These are phyloP conservation scores for Emydomyces testavorans DNA, from an alignment of 2,329 filamentous ascomycete genomes.

Conservation along the genomic window DNA sequence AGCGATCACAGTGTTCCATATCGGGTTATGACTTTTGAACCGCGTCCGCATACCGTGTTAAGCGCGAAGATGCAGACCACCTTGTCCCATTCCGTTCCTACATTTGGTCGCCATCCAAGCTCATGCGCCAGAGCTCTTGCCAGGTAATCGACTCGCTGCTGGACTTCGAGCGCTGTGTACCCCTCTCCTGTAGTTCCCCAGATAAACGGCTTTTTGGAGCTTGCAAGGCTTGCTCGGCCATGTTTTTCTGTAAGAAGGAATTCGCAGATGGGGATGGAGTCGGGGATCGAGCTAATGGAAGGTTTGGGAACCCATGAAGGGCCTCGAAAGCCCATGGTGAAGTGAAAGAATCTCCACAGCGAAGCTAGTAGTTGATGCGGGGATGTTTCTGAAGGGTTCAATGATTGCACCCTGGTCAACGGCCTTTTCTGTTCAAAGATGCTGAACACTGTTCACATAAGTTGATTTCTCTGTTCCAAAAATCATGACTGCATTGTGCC, in stretches of 20 bases:
- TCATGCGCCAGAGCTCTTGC: slow-evolving; percentile 52
- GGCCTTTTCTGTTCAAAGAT: too few species aligned
- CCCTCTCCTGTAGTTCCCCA: slow-evolving; percentile 57
- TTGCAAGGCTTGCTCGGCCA: slow-evolving; percentile 49
- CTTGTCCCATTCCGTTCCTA: slow-evolving; percentile 60
- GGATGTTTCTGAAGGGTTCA: background rate
- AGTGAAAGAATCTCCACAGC: too few species aligned
- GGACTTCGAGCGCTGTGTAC: slow-evolving; percentile 47
- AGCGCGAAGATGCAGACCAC: slow-evolving; percentile 57
- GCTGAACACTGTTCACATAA: too few species aligned
- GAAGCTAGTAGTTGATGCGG: too few species aligned
- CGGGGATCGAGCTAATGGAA: slow-evolving; percentile 45
- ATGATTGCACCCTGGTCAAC: too few species aligned
- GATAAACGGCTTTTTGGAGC: slow-evolving; percentile 56
- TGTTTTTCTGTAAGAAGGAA: slow-evolving; percentile 60
- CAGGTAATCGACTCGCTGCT: slow-evolving; percentile 48
- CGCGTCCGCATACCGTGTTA: slow-evolving; percentile 49
- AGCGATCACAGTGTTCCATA: too few species aligned
- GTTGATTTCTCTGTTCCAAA: too few species aligned
- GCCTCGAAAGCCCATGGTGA: slow-evolving; percentile 27
- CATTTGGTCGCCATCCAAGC: slow-evolving; percentile 50
- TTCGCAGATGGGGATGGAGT: slow-evolving; percentile 56
- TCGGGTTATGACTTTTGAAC: background rate
- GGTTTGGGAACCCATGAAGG: slow-evolving; percentile 27
- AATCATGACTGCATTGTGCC: too few species aligned